Evolutionary conservation across 768 basidiomycete genomes (phyloP).

Genomic region (Amanita jacksonii): DNA sequence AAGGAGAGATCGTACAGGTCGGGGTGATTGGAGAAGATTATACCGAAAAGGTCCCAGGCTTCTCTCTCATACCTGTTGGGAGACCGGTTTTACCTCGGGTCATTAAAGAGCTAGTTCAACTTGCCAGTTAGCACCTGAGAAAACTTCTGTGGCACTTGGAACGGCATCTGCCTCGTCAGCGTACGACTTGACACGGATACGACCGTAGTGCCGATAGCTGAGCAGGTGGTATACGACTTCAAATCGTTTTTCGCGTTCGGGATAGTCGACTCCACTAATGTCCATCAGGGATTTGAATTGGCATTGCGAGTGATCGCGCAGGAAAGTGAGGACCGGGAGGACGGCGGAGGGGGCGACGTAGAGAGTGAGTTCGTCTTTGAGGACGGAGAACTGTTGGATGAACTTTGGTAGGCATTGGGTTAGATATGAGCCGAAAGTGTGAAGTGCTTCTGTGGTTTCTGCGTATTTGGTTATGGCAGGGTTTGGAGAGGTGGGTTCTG

Average conservation of each 20-base stretch:
- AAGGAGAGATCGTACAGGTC: constrained; percentile 70
- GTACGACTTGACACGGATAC: constrained; percentile 96
- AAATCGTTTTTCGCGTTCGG: constrained; percentile 86
- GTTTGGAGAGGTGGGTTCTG: constrained; percentile 85
- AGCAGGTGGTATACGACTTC: constrained; percentile 96
- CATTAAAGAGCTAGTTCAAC: constrained; percentile 13
- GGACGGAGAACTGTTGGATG: constrained; percentile 95
- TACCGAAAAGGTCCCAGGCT: constrained; percentile 95
- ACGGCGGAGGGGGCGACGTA: constrained; percentile 79
- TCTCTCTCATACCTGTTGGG: constrained; percentile 84
- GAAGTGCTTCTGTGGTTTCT: constrained; percentile 67
- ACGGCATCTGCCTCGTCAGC: constrained; percentile 89
- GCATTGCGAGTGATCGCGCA: constrained; percentile 91
- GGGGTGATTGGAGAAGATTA: constrained; percentile 94
- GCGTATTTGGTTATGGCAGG: constrained; percentile 65
- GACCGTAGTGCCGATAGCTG: constrained; percentile 64
- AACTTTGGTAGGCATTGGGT: constrained; percentile 92
- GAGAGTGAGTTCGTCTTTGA: constrained; percentile 90
- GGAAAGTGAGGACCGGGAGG: constrained; percentile 80
- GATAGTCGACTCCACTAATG: constrained; percentile 92
- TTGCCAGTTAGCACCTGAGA: constrained; percentile 91
- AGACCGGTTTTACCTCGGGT: neutral
- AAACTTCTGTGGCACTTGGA: constrained; percentile 71
- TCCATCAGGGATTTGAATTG: constrained; percentile 93
- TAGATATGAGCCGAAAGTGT: constrained; percentile 90